Evolutionary conservation across 257 asterid species (phyloP).

Genomic region (Ligustrum vulgare): DNA sequence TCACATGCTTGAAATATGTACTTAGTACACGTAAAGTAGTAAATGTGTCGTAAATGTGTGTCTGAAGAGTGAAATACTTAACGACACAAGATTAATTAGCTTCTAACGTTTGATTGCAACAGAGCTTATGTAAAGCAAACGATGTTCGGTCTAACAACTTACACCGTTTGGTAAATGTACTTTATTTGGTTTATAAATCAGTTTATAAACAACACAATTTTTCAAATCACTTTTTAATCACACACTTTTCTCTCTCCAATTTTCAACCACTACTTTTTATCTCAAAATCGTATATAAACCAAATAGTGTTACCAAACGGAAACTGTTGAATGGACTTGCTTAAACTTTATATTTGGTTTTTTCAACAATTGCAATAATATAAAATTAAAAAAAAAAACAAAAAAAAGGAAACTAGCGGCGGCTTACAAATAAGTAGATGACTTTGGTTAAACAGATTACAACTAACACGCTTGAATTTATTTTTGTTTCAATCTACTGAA

Average conservation of each 20-base stretch:
- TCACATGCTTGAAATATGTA: too few relatives aligned
- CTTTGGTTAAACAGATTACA: constrained; percentile 62
- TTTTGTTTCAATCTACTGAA: constrained; percentile 12
- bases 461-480: constrained; percentile 45
- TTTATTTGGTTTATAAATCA: too few relatives aligned
- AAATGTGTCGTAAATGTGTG: too few relatives aligned
- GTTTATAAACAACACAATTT: too few relatives aligned
- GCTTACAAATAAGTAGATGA: constrained; percentile 40
- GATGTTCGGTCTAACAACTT: constrained; percentile 23
- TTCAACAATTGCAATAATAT: not conserved
- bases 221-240: too few relatives aligned
- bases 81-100: not conserved
- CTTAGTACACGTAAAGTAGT: too few relatives aligned
- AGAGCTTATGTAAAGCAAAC: constrained; percentile 27
- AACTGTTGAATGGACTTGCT: constrained; percentile 23
- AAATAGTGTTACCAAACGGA: too few relatives aligned
- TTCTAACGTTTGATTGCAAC: not conserved
- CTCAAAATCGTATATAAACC: too few relatives aligned
- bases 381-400: not conserved
- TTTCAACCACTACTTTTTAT: too few relatives aligned
- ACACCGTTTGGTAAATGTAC: too few relatives aligned
- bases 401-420: not conserved
- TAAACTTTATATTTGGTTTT: not conserved
- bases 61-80: too few relatives aligned
- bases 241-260: too few relatives aligned